Evolutionary conservation across 768 basidiomycete species (phyloP), one percentile per base, ranked within the genome.

Genomic region (Phylloporus scabripes): DNA sequence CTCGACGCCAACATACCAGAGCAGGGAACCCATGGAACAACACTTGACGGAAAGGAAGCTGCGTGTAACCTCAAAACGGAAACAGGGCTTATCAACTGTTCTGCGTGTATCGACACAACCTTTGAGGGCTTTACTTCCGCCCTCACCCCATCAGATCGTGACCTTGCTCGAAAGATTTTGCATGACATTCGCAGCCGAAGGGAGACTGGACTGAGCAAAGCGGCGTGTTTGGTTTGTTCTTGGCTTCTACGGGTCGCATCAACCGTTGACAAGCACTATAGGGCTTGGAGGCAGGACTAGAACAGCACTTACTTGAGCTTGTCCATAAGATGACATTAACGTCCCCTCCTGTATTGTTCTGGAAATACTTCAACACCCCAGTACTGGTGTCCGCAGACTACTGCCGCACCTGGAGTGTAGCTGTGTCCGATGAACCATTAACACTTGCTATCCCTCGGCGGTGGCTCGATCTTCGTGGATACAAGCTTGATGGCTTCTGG

Each of bases 401-500:
- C 55, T 59, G 79, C 41, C 64, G 62, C 38, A 55, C 71, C 20
- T 87, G 84, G 86, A 75, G 78, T 2, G 79, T 86, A 32, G 60
- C 68, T 10, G 67, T 78, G 28, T 78, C 74, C n/a, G 67, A 74
- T 42, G 54, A 61, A 64, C 42, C 78, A 68, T 7, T 61, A 72
- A 68, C 62, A 40, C 68, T 77, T 54, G 53, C 81, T 14, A 75
- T 81, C 46, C 88, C 89, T 36, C 75, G 87, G 29, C 79, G 88
- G 15, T 91, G 88, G 89, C 66, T 87, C 34, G 85, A 88, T 61
- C 77, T 88, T 47, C 69, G 70, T n/a, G 89, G 89, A 3, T 57
- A 58, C 14, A 80, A 72, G 57, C 68, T 89, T 31, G 62, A 67
- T 9, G 80, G 82, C 49, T 74, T 77, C 32, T 92, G 89, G 89